phyloP scores from a whole-genome alignment of 805 yeast species.

The Cyberlindnera meyerae region DNA sequence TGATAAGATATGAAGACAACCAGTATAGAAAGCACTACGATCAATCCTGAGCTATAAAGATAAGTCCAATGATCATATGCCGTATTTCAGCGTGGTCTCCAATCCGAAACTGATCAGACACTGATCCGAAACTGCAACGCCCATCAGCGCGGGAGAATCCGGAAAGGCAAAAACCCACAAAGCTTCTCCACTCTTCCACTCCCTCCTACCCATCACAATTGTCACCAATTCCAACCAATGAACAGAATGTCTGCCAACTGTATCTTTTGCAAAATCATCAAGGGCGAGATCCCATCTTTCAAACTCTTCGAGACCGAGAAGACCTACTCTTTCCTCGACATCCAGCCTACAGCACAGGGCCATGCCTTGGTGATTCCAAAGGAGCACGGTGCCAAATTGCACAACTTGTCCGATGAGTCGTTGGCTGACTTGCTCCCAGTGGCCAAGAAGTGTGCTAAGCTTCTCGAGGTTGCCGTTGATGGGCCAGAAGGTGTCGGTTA shows the following conservation, averaged over 20 bases:
- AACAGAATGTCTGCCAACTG: slow-evolving; percentile 49
- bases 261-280: slow-evolving; percentile 90
- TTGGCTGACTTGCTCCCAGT: slow-evolving; percentile 82
- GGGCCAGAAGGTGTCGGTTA: slow-evolving; percentile 66
- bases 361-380: slow-evolving; percentile 91
- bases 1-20: no score
- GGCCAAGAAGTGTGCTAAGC: slow-evolving; percentile 78
- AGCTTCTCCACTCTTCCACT: no score
- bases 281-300: slow-evolving; percentile 90
- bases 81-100: no score
- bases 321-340: slow-evolving; percentile 82
- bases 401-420: slow-evolving; percentile 88
- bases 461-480: slow-evolving; percentile 58
- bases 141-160: no score
- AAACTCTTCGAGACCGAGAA: slow-evolving; percentile 83
- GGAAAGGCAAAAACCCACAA: no score
- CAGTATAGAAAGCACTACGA: no score
- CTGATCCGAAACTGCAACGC: no score
- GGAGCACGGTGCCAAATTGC: slow-evolving; percentile 88
- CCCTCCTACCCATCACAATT: no score
- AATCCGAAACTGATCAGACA: no score
- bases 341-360: slow-evolving; percentile 87
- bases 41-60: no score
- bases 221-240: no score
- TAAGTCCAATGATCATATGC: no score